Evolutionary conservation across 1,284 basidiomycete genomes (phyloP), one percentile per base, ranked within the genome.

Genomic region (Trichosporon coremiiforme): DNA sequence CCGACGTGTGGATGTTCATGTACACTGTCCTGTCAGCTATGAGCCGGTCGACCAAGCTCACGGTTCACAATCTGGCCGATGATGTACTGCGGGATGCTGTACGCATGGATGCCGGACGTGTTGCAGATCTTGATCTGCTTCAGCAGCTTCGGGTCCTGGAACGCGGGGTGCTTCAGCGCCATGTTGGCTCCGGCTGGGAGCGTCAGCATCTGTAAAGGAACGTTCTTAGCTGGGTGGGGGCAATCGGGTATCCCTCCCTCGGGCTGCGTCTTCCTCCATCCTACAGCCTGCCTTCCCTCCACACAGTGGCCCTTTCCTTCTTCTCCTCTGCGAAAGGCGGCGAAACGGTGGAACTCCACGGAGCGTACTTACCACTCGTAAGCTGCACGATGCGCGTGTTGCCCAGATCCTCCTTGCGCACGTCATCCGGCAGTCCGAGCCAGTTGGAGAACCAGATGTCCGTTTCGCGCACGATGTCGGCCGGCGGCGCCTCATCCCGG

Each of bases 1-100:
- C 70, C 62, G 76, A 74, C 2, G 70, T 73, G n/a, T 79, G 76
- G 45, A 79, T 69, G 63, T 75, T 77, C 66, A 74, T 73, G 67
- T 78, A 78, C 25, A 79, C 75, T 75, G 74, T 12, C 15, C 6
- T 1, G 62, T 65, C 25, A 55, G 53, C 17, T n/a, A 15, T 10
- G 66, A 57, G 60, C 12, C 65, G 31, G 7, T 25, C 45, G 57
- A 15, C 1, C 5, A 2, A 13, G 74, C 77, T 67, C 64, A 80
- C 79, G 64, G 22, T 71, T 77, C 35, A 82, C 72, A 20, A 77
- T 73, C 67, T 79, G 77, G 1, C 73, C 75, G 36, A 83, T 68
- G 66, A 82, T 78, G 69, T 79, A 83, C 53, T 76, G 76, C n/a
- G 82, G 80, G 53, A 84, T 83, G 55, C 74, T 75, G 47, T 77